These are phyloP conservation scores for Mortierella sp. DNA, from an alignment of 371 early-diverging fungal species.

Conservation along the genomic window DNA sequence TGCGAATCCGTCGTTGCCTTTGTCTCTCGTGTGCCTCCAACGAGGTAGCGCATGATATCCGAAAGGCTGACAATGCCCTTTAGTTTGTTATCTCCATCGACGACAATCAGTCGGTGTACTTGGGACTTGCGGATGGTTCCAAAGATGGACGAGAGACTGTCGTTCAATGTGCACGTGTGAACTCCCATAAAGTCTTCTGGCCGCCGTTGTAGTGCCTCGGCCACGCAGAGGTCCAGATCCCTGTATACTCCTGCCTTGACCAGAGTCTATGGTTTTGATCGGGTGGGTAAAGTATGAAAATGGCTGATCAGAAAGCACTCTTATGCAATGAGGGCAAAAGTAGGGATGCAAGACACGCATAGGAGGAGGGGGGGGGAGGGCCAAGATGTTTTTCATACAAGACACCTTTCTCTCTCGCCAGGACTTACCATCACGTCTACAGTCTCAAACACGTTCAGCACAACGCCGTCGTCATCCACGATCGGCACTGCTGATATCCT, in stretches of 20 bases:
- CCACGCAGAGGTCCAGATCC: slow-evolving; percentile 86
- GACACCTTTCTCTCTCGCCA: no score
- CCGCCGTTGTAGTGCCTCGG: slow-evolving; percentile 83
- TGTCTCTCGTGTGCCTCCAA: slow-evolving; percentile 30
- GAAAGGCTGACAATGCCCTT: slow-evolving; percentile 91
- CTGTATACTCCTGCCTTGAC: slow-evolving; percentile 74
- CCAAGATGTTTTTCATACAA: no score
- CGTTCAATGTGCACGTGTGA: slow-evolving; percentile 88
- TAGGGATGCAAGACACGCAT: no score
- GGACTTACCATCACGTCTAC: slow-evolving; percentile 94
- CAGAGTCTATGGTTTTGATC: slow-evolving; percentile 72
- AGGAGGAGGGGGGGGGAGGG: background rate
- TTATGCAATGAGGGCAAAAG: no score
- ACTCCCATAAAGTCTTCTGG: slow-evolving; percentile 94
- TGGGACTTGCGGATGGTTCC: slow-evolving; percentile 84
- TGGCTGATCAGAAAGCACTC: no score
- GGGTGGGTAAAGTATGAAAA: no score
- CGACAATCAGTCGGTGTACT: slow-evolving; percentile 92
- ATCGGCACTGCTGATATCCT: slow-evolving; percentile 93
- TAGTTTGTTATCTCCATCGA: slow-evolving; percentile 82
- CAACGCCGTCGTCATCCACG: slow-evolving; percentile 84
- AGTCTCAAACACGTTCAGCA: slow-evolving; percentile 94
- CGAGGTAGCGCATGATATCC: slow-evolving; percentile 82
- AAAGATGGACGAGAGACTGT: slow-evolving; percentile 88
- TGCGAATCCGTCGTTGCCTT: no score